phyloP scores from a whole-genome alignment of 2,329 filamentous ascomycete species.

The Xylariaceae sp. region DNA sequence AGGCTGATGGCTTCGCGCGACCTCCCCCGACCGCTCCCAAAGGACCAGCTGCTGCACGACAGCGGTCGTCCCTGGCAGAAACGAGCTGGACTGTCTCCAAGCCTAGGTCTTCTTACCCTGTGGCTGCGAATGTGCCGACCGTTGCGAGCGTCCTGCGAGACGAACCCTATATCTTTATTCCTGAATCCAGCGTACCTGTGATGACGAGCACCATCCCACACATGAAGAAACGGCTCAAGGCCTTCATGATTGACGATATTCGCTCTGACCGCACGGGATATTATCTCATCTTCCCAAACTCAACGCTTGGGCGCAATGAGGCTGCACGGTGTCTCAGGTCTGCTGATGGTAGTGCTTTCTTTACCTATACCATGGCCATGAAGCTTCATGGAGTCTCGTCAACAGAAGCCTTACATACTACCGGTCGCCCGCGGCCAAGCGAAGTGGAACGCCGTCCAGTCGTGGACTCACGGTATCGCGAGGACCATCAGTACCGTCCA shows the following conservation, averaged over 20 bases:
- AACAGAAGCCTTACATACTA: conserved; percentile 23
- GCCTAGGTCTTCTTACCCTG: conserved; percentile 24
- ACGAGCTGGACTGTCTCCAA: conserved; percentile 30
- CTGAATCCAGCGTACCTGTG: conserved; percentile 80
- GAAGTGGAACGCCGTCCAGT: conserved; percentile 21
- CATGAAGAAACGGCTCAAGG: conserved; percentile 81
- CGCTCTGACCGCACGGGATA: conserved; percentile 81
- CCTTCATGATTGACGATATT: conserved; percentile 73
- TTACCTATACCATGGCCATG: conserved; percentile 90
- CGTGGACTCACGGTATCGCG: conserved; percentile 47
- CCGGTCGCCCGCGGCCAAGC: conserved; percentile 14
- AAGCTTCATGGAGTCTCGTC: conserved; percentile 52
- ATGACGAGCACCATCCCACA: conserved; percentile 80
- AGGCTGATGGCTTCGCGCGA: conserved; percentile 42
- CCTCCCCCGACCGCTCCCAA: conserved; percentile 81
- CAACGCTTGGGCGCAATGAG: conserved; percentile 67
- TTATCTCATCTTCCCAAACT: conserved; percentile 84
- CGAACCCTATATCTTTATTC: conserved; percentile 84
- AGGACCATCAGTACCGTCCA: conserved; percentile 56
- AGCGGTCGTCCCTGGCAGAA: conserved; percentile 25
- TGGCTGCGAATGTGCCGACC: conserved; percentile 56
- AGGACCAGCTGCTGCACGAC: conserved; percentile 60
- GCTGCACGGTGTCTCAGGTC: conserved; percentile 71
- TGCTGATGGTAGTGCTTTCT: conserved; percentile 75
- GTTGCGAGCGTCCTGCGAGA: conserved; percentile 64